Evolutionary conservation across 495 filamentous ascomycete species (phyloP).

Genomic region (Trichoderma virens): DNA sequence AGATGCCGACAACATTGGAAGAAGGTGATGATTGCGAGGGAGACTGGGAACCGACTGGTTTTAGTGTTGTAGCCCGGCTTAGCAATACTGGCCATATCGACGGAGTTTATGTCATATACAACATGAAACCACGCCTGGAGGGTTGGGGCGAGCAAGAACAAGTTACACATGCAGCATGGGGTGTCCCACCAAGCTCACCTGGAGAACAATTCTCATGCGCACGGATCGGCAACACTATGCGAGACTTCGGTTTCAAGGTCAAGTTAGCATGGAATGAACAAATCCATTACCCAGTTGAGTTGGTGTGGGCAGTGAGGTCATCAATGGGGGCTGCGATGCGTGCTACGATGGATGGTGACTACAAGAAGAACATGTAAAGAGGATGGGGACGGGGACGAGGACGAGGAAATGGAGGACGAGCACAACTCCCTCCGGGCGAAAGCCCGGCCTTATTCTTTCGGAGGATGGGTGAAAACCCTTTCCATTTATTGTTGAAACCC

Average conservation of each 20-base stretch:
- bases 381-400: background rate
- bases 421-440: too few species aligned
- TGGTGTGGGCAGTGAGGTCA: slow-evolving; percentile 1
- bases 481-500: too few species aligned
- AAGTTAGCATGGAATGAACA: background rate
- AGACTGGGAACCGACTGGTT: background rate
- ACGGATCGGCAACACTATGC: background rate
- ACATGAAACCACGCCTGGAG: background rate
- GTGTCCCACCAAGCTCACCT: background rate
- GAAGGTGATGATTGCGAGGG: background rate
- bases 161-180: background rate
- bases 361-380: background rate
- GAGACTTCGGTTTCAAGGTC: background rate
- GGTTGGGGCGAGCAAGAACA: background rate
- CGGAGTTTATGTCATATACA: background rate
- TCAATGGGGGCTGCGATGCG: background rate
- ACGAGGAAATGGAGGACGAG: too few species aligned
- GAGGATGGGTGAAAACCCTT: too few species aligned
- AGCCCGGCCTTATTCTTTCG: too few species aligned
- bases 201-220: background rate
- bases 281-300: background rate
- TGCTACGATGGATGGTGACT: background rate
- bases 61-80: background rate
- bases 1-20: background rate
- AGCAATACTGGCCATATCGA: background rate